Evolutionary conservation across 2,329 filamentous ascomycete genomes (phyloP), one percentile per base, ranked within the genome.

Genomic region (Clarireedia sp.): DNA sequence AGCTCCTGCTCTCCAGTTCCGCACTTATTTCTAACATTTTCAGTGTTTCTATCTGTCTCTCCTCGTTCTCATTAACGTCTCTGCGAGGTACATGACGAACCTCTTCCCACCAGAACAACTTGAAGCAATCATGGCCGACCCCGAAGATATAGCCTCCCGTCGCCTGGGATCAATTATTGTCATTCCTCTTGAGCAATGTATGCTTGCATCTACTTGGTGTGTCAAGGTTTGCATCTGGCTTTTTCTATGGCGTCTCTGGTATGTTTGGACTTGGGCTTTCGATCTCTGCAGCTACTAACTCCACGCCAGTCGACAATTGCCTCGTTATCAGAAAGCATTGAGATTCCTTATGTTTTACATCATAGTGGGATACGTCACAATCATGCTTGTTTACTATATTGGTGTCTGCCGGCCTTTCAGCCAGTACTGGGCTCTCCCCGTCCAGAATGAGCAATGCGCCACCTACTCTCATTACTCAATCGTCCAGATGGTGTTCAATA

Each of bases 381-480:
- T 62, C 19, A 50, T 61, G 48, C 41, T 66, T 21, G 23, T 53
- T 26, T 66, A 63, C 55, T 64, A 59, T 41, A 62, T 74, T 12
- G 76, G 76, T 60, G 72, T 78, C 12, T 81, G 80, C 58, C 69
- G 72, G 5, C 80, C 80, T 0, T 80, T 82, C 55, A 65, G 56
- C 37, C 72, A 78, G 44, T 83, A 83, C 59, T 83, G 79, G 79
- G 75, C 75, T 16, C 73, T 83, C n/a, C 79, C 80, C 0, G 73
- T 78, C 1, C 61, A 73, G 1, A 56, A 53, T 29, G 71, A 71
- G 1, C 78, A 83, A 70, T 83, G 80, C 62, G 77, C 79, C 1
- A 78, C 79, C 0, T 75, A 78, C 3, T 72, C 75, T 21, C 72
- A 79, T 61, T 82, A 81, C 60, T 74, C 79, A 14, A 79, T 82